phyloP scores from a whole-genome alignment of 2,329 filamentous ascomycete genomes.

The Coniochaeta sp. region DNA sequence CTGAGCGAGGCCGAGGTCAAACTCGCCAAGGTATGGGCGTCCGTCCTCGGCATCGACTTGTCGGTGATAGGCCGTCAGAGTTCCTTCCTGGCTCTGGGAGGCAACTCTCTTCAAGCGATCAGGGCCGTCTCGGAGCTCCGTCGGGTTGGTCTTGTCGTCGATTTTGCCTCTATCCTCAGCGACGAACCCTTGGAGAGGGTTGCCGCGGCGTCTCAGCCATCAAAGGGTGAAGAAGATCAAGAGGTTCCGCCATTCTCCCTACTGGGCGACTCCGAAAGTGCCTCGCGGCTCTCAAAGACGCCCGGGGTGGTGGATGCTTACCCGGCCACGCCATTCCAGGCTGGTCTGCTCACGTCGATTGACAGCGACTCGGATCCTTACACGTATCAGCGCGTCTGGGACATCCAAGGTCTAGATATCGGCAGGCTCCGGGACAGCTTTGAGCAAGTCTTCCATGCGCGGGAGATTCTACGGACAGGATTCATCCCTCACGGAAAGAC shows the following conservation, averaged over 20 bases:
- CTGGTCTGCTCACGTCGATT: slow-evolving; percentile 8
- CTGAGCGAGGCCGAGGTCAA: slow-evolving; percentile 1
- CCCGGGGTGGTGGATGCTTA: slow-evolving; percentile 11
- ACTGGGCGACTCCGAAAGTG: neutral
- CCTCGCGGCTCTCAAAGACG: neutral
- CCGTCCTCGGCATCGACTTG: slow-evolving; percentile 7
- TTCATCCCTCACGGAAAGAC: slow-evolving; percentile 7
- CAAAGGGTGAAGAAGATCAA: neutral
- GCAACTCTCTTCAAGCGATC: slow-evolving; percentile 13
- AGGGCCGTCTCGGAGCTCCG: slow-evolving; percentile 4
- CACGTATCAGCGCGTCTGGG: slow-evolving; percentile 11
- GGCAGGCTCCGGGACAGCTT: slow-evolving; percentile 5
- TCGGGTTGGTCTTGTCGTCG: slow-evolving; percentile 2
- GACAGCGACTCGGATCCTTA: slow-evolving; percentile 6
- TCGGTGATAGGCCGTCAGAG: slow-evolving; percentile 3
- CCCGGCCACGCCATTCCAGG: slow-evolving; percentile 16
- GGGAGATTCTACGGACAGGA: slow-evolving; percentile 10
- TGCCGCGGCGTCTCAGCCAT: neutral
- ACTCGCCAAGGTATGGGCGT: slow-evolving; percentile 7
- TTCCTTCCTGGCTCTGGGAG: slow-evolving; percentile 11
- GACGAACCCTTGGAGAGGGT: neutral
- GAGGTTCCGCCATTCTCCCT: neutral
- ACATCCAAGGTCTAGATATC: slow-evolving; percentile 7
- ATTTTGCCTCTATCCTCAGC: slow-evolving; percentile 3
- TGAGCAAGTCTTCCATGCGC: slow-evolving; percentile 6